Conservation (phyloP, 2,329 filamentous ascomycete species). For the Alternaria conjuncta region DNA sequence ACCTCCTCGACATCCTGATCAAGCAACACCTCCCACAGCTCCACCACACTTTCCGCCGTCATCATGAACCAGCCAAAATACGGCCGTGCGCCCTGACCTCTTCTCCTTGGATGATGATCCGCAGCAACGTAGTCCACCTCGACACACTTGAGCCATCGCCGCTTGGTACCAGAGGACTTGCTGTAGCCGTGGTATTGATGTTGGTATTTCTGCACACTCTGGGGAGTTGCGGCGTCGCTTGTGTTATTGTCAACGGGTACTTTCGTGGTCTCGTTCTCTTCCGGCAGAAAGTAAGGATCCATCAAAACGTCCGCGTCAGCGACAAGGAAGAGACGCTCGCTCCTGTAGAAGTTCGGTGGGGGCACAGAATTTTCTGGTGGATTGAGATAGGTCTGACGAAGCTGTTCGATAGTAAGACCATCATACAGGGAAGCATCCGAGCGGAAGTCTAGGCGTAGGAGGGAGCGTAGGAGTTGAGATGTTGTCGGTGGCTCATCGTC, state of each 20-base stretch:
- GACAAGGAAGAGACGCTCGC: background rate
- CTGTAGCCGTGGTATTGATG: background rate
- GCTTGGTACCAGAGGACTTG: background rate
- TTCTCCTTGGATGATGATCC: background rate
- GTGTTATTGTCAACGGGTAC: background rate
- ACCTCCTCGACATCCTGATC: background rate
- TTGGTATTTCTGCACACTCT: background rate
- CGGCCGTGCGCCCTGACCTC: background rate
- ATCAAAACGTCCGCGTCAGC: background rate
- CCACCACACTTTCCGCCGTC: background rate
- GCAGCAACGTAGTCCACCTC: background rate
- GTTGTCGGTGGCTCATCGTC: background rate
- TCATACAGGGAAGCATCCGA: background rate
- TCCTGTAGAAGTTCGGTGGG: background rate
- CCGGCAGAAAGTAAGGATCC: background rate
- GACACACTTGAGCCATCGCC: background rate
- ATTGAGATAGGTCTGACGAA: background rate
- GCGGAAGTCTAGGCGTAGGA: background rate
- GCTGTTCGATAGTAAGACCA: background rate
- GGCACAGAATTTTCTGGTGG: background rate
- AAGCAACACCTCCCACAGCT: background rate
- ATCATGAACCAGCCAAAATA: background rate
- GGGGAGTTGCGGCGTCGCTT: background rate
- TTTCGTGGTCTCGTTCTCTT: background rate
- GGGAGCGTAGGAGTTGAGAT: background rate